Base-by-base conservation (phyloP, 2,329 filamentous ascomycete genomes). In the Chalaropsis ovoidea region DNA sequence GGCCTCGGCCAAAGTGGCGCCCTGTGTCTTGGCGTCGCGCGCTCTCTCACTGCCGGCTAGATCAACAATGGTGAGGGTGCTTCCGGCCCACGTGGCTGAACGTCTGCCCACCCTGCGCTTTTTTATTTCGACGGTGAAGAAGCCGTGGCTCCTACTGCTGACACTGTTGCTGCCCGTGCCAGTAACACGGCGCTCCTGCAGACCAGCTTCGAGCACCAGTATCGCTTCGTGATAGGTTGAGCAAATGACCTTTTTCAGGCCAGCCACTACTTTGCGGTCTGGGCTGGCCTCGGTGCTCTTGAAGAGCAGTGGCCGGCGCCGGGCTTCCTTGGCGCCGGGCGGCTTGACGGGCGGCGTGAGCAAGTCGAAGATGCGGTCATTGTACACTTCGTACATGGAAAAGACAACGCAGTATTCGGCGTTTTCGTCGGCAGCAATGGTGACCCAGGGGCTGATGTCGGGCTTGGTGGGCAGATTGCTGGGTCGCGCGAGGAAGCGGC, bases 311-410 rank as follows among this genome's bases (percentile, higher is more conserved):
- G 90, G 86, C 35, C 92, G 84, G n/a, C 94, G 85, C 62, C 86
- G 81, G 3, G 63, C 19, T 45, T 62, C 45, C 10, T 62, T 52
- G n/a, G 27, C 60, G 35, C 54, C 31, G 8, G 58, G 27, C 17
- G 42, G 39, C 27, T 49, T 58, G 24, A 79, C 76, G 2, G 83
- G 81, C 0, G 84, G 82, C 0, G 87, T 88, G 0, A 99, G 79
- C 0, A 99, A 84, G 72, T 99, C 94, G 74, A 95, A 97, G 70
- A 99, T 97, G 43, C 92, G 86, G 76, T 99, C 93, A 72, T 99
- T 99, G 78, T 99, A 96, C 1, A 99, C 93, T 75, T 99, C 94
- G 75, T 97, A 97, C 92, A 99, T 99, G 64, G 91, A 96, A 24
- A 99, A 81, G 11, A 99, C 79, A 64, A 99, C 85, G 3, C 88